phyloP scores from a whole-genome alignment of 2,329 filamentous ascomycete genomes.

The Fusarium odoratissimum region DNA sequence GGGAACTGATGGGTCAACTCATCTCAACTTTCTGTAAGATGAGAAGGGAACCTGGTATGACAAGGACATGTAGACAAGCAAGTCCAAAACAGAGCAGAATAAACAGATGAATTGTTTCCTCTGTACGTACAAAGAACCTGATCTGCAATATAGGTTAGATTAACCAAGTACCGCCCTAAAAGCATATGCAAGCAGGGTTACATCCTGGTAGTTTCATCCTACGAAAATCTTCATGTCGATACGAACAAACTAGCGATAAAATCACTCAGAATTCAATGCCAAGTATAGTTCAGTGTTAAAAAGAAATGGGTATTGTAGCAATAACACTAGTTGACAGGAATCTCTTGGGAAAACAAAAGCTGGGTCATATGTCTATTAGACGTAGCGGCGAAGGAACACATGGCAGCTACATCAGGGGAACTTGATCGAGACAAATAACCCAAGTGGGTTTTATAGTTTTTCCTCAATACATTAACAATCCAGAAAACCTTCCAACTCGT shows the following conservation, averaged over 20 bases:
- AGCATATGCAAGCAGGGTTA: background rate
- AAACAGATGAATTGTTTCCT: background rate
- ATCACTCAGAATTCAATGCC: background rate
- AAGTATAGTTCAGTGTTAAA: background rate
- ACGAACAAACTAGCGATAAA: background rate
- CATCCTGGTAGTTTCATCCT: background rate
- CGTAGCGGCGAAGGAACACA: conserved; percentile 42
- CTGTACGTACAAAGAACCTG: background rate
- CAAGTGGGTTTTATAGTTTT: conserved; percentile 45
- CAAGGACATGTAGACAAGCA: conserved; percentile 4
- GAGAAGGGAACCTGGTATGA: background rate
- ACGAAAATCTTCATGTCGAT: background rate
- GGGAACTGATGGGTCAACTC: background rate
- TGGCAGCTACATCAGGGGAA: conserved; percentile 42
- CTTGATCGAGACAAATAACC: conserved; percentile 46
- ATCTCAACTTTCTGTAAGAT: background rate
- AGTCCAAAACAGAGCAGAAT: background rate
- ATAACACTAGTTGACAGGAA: conserved; percentile 24
- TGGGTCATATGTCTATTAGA: conserved; percentile 47
- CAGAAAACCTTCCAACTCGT: conserved; percentile 45
- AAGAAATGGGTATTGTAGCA: conserved; percentile 31
- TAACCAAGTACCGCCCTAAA: background rate
- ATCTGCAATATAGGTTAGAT: background rate
- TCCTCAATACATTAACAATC: conserved; percentile 49
- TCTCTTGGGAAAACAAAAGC: background rate